A percentile compares a stretch with the other conserved stretches of the same genome.
Conservation (phyloP, 495 filamentous ascomycete genomes). For the Mytilinidion resinicola region DNA sequence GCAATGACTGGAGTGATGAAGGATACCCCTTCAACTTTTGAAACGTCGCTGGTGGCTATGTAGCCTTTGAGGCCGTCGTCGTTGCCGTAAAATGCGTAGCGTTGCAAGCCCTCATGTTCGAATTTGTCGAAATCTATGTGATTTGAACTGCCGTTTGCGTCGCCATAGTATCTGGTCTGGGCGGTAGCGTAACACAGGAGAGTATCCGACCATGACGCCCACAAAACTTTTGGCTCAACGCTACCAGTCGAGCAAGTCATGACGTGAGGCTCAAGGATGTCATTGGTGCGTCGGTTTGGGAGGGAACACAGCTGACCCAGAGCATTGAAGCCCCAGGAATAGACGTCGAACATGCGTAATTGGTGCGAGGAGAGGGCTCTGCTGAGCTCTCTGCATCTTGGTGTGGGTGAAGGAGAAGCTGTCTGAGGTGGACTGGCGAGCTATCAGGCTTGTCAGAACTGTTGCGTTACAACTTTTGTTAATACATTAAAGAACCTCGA, state of each 20-base stretch:
- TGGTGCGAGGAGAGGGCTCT: too few species aligned
- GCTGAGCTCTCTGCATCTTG: too few species aligned
- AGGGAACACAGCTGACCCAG: background rate
- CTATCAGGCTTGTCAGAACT: too few species aligned
- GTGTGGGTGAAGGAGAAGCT: too few species aligned
- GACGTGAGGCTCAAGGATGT: background rate
- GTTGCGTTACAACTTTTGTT: too few species aligned
- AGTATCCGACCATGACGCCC: background rate
- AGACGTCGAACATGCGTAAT: background rate
- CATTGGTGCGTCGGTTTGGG: background rate
- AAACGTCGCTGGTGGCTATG: background rate
- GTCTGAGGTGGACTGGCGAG: too few species aligned
- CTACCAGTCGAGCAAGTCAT: background rate
- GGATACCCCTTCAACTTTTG: background rate
- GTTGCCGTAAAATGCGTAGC: background rate
- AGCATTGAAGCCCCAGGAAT: constrained; percentile 1
- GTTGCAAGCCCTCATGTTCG: background rate
- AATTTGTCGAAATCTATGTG: background rate
- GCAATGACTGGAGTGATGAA: background rate
- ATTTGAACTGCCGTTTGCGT: background rate
- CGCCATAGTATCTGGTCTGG: background rate
- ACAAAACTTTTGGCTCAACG: background rate
- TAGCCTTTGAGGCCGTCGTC: background rate
- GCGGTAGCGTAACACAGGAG: background rate
- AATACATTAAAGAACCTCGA: too few species aligned